phyloP scores from a whole-genome alignment of 495 filamentous ascomycete genomes.

The Neurospora sp. region DNA sequence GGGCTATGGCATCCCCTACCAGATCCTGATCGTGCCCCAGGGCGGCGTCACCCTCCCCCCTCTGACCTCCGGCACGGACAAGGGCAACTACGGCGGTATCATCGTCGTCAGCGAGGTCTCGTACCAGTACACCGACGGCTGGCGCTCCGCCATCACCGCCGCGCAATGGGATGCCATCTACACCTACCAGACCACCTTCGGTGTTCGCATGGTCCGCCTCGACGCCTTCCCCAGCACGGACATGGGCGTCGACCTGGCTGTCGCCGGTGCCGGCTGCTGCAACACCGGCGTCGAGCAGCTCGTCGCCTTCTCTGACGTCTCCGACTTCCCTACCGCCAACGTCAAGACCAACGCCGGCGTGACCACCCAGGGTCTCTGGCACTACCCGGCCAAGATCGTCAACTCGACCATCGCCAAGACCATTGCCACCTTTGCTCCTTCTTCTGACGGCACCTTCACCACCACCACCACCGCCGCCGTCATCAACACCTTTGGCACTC shows the following conservation, averaged over 20 bases:
- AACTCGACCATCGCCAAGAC: slow-evolving; percentile 42
- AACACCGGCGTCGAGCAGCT: slow-evolving; percentile 40
- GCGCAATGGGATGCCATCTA: slow-evolving; percentile 48
- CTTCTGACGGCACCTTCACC: slow-evolving; percentile 16
- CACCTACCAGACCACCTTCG: slow-evolving; percentile 46
- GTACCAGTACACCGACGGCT: slow-evolving; percentile 43
- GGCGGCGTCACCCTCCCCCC: slow-evolving; percentile 39
- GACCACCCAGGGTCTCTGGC: slow-evolving; percentile 38
- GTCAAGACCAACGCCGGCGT: slow-evolving; percentile 27
- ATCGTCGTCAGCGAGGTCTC: slow-evolving; percentile 46
- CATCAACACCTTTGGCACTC: slow-evolving; percentile 48
- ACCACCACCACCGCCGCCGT: slow-evolving; percentile 41
- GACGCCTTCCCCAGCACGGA: slow-evolving; percentile 45
- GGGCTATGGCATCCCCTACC: slow-evolving; percentile 51
- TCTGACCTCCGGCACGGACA: slow-evolving; percentile 30
- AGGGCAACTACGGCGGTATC: slow-evolving; percentile 50
- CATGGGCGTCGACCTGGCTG: slow-evolving; percentile 29
- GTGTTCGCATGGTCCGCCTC: slow-evolving; percentile 52
- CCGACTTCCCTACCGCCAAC: slow-evolving; percentile 41
- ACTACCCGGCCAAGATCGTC: slow-evolving; percentile 47
- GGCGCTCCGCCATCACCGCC: slow-evolving; percentile 43
- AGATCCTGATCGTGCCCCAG: slow-evolving; percentile 44
- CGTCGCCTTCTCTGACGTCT: slow-evolving; percentile 37
- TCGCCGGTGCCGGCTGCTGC: slow-evolving; percentile 24
- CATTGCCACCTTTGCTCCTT: slow-evolving; percentile 40